A percentile compares a stretch with the other conserved stretches of the same genome.
These are phyloP conservation scores for Coniochaeta ligniaria DNA, from an alignment of 2,329 filamentous ascomycete species.

Conservation along the genomic window DNA sequence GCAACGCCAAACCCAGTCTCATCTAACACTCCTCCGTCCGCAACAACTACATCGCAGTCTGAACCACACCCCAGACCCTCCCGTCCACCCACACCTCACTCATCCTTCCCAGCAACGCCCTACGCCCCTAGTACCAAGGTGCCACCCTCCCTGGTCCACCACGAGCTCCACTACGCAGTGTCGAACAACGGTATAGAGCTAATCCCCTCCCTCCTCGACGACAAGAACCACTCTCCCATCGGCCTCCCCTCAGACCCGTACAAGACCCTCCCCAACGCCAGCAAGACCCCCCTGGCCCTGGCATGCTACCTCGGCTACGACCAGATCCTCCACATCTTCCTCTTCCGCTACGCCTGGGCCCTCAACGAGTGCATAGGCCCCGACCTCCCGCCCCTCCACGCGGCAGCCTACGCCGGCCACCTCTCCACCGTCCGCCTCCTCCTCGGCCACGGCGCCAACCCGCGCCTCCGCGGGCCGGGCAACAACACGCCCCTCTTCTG, in stretches of 20 bases:
- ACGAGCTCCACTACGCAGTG: constrained; percentile 2
- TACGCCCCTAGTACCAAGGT: neutral
- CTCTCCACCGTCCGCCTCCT: neutral
- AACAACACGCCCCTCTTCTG: neutral
- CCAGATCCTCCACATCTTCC: neutral
- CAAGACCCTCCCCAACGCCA: neutral
- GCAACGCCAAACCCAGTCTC: neutral
- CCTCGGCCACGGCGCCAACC: neutral
- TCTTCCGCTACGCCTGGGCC: neutral
- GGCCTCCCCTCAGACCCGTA: neutral
- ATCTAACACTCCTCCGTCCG: neutral
- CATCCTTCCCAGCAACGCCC: neutral
- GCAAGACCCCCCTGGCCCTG: neutral
- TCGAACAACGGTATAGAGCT: neutral
- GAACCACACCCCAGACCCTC: neutral
- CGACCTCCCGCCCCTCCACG: neutral
- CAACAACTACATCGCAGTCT: neutral
- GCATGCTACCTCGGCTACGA: neutral
- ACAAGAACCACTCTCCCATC: neutral
- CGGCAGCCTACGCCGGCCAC: neutral
- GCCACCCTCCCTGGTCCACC: neutral
- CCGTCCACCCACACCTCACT: neutral
- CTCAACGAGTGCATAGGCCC: neutral
- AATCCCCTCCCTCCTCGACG: neutral
- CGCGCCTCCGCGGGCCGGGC: neutral